Conservation (phyloP, 331 rosid species). For the Malus hybrid region DNA sequence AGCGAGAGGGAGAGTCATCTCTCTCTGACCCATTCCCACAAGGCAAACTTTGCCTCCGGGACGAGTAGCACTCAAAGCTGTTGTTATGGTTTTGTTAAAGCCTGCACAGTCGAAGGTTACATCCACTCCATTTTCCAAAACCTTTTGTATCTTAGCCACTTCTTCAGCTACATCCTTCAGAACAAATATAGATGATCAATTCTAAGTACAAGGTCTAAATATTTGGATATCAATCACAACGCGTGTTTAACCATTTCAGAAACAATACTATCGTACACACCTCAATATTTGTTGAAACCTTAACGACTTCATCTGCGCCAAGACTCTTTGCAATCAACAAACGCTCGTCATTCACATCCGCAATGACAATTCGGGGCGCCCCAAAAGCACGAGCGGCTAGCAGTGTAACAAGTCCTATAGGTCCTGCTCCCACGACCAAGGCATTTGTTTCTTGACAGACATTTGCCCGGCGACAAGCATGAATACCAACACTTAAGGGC, state of each 20-base stretch:
- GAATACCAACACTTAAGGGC: slow-evolving; percentile 89
- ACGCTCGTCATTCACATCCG: slow-evolving; percentile 69
- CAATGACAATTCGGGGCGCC: slow-evolving; percentile 57
- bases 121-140: slow-evolving; percentile 50
- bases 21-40: slow-evolving; percentile 77
- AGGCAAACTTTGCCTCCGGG: slow-evolving; percentile 94
- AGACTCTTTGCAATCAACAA: slow-evolving; percentile 74
- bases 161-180: slow-evolving; percentile 40
- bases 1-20: slow-evolving; percentile 81
- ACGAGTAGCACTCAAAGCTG: slow-evolving; percentile 68
- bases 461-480: slow-evolving; percentile 84
- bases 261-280: slow-evolving; percentile 4
- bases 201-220: too few relatives aligned
- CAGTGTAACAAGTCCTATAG: slow-evolving; percentile 87
- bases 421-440: slow-evolving; percentile 90
- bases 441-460: slow-evolving; percentile 74
- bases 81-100: slow-evolving; percentile 77
- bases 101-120: slow-evolving; percentile 88
- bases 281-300: slow-evolving; percentile 64
- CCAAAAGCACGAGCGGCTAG: slow-evolving; percentile 87
- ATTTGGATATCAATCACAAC: too few relatives aligned
- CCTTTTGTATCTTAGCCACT: slow-evolving; percentile 48
- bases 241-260: too few relatives aligned
- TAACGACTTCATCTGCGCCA: slow-evolving; percentile 60
- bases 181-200: neutral